Base-by-base conservation (phyloP, 2,329 filamentous ascomycete species). In the Alternaria burnsii region DNA sequence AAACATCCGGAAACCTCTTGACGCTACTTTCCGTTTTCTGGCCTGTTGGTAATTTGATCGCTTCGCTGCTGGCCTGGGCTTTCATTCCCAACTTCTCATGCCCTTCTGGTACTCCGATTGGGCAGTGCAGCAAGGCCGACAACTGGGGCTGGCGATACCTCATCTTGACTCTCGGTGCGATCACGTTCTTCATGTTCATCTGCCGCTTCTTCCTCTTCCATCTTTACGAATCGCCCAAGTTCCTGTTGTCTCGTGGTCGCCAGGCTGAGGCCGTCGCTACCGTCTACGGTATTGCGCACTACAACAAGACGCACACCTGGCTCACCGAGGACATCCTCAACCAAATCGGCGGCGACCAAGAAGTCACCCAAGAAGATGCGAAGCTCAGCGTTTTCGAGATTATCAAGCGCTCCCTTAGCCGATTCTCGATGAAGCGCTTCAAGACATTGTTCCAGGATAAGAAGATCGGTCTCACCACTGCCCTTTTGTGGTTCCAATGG, bases 1-100 rank as follows among this genome's bases (percentile, higher is more conserved):
- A 90, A 58, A 86, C 89, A 0, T 90, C 88, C n/a, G 88, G 88
- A 63, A 87, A 88, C 32, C 84, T 95, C 14, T 82, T 95, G 30
- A 95, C 92, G 0, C 83, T 94, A 48, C 83, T 96, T n/a, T 93
- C 91, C 7, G 86, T 93, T 8, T 95, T 91, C 90, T 97, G 93
- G 92, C 91, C 92, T 0, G 80, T 96, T 18, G 93, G 92, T 6
- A 91, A 95, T 73, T 83, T 96, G 8, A 85, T 90, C 57, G 88
- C 90, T 2, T 74, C 72, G 7, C 70, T 76, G 75, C 82, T 92
- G 48, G 91, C 90, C 7, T 94, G 91, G 92, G 90, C 84, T 46
- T 92, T 89, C 67, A 89, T 95, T 57, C 87, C 89, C 28, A 86
- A 87, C 65, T 91, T 86, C 82, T 88, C 87, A 9, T 87, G 82